These are phyloP conservation scores for Chrysanthemum makinoi DNA, from an alignment of 129 eudicot species.

Conservation along the genomic window DNA sequence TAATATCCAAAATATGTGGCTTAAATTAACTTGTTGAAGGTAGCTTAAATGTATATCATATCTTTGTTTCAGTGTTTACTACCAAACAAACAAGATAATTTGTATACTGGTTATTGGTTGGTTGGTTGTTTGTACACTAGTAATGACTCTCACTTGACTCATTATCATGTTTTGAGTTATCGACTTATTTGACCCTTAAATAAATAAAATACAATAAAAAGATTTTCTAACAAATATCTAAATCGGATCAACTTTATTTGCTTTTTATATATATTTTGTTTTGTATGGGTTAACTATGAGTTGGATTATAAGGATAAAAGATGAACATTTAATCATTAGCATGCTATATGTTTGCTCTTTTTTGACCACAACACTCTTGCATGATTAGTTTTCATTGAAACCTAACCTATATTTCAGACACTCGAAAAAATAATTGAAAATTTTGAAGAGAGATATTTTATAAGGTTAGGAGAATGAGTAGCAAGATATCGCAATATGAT, in stretches of 20 bases:
- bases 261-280: no score
- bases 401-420: neutral
- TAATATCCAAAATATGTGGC: conserved; percentile 24
- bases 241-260: no score
- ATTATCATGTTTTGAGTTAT: neutral
- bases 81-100: conserved; percentile 18
- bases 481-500: no score
- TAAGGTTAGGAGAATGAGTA: no score
- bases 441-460: no score
- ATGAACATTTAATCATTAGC: neutral
- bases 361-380: neutral
- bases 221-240: no score
- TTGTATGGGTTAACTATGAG: no score
- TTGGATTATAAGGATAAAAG: neutral
- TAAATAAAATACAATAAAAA: no score
- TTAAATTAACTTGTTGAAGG: neutral
- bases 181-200: neutral
- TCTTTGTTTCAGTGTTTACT: neutral
- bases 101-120: conserved; percentile 5
- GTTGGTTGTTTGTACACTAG: conserved; percentile 1
- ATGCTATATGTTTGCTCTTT: neutral
- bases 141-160: no score
- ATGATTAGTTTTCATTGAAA: neutral
- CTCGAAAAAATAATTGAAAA: no score
- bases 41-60: conserved; percentile 6